A percentile compares a stretch with the other conserved stretches of the same genome.
Conservation (phyloP, 2,329 filamentous ascomycete species). For the Parastagonospora avenae region DNA sequence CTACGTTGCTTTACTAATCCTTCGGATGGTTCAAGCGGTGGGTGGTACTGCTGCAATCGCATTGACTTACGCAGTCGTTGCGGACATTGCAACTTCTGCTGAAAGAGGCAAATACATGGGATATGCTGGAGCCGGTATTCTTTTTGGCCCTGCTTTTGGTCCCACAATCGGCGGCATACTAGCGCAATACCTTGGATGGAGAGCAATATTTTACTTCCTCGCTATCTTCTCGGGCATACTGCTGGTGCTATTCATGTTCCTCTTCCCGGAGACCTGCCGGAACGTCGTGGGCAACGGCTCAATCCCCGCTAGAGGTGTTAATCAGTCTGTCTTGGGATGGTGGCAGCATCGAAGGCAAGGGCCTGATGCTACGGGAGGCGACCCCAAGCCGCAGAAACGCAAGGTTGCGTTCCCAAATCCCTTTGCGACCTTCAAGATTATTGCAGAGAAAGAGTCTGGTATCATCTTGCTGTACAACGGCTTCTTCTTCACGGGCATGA, state of each 20-base stretch:
- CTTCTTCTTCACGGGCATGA: slow-evolving; percentile 42
- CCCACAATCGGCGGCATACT: slow-evolving; percentile 43
- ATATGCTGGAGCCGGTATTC: slow-evolving; percentile 62
- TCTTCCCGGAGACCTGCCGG: slow-evolving; percentile 52
- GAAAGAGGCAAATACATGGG: slow-evolving; percentile 77
- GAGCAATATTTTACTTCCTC: slow-evolving; percentile 50
- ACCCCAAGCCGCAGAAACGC: slow-evolving; percentile 11
- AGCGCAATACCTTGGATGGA: slow-evolving; percentile 43
- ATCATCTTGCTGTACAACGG: slow-evolving; percentile 40
- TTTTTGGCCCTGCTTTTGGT: slow-evolving; percentile 39
- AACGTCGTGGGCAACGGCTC: slow-evolving; percentile 52
- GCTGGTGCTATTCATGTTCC: slow-evolving; percentile 41
- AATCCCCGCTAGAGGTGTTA: slow-evolving; percentile 38
- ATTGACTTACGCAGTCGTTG: slow-evolving; percentile 71
- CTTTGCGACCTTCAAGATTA: slow-evolving; percentile 31
- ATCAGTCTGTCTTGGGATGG: slow-evolving; percentile 36
- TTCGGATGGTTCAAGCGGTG: slow-evolving; percentile 46
- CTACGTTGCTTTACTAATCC: slow-evolving; percentile 41
- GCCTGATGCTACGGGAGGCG: neutral
- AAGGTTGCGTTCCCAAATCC: slow-evolving; percentile 35
- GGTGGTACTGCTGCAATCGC: slow-evolving; percentile 54
- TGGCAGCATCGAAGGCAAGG: slow-evolving; percentile 30
- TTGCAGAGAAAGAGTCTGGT: slow-evolving; percentile 38
- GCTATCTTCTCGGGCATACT: slow-evolving; percentile 48
- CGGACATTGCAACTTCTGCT: slow-evolving; percentile 71